Evolutionary conservation across 2,329 filamentous ascomycete species (phyloP), one percentile per base, ranked within the genome.

Genomic region (Fusarium verrucosum): DNA sequence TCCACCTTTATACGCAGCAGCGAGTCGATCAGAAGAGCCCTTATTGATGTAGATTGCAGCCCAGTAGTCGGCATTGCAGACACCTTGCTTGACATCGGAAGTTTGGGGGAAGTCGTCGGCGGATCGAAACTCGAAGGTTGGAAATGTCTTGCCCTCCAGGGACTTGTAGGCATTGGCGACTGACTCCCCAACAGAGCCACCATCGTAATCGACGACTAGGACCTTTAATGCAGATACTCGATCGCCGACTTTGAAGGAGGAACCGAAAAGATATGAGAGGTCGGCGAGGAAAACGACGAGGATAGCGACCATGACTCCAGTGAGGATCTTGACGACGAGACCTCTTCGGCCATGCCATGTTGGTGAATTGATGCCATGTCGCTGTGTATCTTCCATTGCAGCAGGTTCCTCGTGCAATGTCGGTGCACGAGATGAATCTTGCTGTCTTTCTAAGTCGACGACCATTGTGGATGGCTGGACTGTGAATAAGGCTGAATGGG

Each of bases 31-130:
- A 2, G 77, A 77, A 3, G 78, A 73, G 3, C 72, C 75, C 8
- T 67, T 41, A 23, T 70, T 62, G 16, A 72, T 69, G 32, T 77
- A 77, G 7, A 80, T 49, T 3, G 76, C 77, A 4, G 65, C 78
- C 78, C 78, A 80, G 56, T 77, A 78, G 26, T 72, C 58, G 0
- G 66, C 68, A 13, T 72, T 63, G 54, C 79, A 80, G 20, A 80
- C 76, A 1, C 72, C 70, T n/a, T 74, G 59, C 32, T 64, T 65
- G 5, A 79, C 51, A 25, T 73, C 64, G 2, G 50, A 67, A 0
- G 71, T 46, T 1, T 65, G 62, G 0, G 74, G 58, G 45, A 72
- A 79, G n/a, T 75, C 44, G 1, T 58, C 51, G 7, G 56, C 30
- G 0, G 66, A 47, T 17, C 50, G 62, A 42, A 76, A 73, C 23